Evolutionary conservation across 1,284 basidiomycete genomes (phyloP), one percentile per base, ranked within the genome.

Genomic region (Ceratobasidium theobromae): DNA sequence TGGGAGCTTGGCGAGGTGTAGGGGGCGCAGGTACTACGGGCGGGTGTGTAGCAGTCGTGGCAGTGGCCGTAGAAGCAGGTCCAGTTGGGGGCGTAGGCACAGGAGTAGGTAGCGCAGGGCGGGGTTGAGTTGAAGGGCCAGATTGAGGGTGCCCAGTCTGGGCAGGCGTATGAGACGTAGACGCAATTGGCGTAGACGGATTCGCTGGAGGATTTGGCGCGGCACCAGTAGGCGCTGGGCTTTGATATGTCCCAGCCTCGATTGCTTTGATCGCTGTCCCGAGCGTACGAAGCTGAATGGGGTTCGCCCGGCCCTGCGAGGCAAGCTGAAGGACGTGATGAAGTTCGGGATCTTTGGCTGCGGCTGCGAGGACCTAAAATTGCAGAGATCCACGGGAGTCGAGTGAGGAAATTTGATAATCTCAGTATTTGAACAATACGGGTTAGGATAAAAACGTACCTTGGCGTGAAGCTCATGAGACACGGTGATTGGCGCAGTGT

Each of bases 331-430:
- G 49, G 27, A 64, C 48, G 3, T 21, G 25, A 5, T 64, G 33
- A 30, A 64, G 60, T 16, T 64, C 60, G 27, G 60, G 60, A 48
- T 64, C 60, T 53, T 64, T 64, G 28, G 60, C 60, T 49, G 60
- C 60, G 48, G 60, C 60, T 25, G 60, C 60, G 12, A 64, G 60
- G 18, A 64, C 60, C 60, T 64, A 30, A n/a, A 45, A 3, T 8
- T 32, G 18, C 23, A 27, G 32, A 35, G 33, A 21, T 14, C 18
- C 18, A 25, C n/a, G n/a, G n/a, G n/a, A n/a, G n/a, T n/a, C n/a
- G n/a, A n/a, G n/a, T n/a, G n/a, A n/a, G n/a, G n/a, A n/a, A n/a
- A n/a, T n/a, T n/a, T n/a, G n/a, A n/a, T n/a, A n/a, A n/a, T n/a
- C n/a, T n/a, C n/a, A n/a, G n/a, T n/a, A n/a, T n/a, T n/a, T n/a